Percentiles rank a stretch among this genome's conserved stretches.
phyloP scores from a whole-genome alignment of 176 grass and related monocot species.

The Rhynchospora tenuis region DNA sequence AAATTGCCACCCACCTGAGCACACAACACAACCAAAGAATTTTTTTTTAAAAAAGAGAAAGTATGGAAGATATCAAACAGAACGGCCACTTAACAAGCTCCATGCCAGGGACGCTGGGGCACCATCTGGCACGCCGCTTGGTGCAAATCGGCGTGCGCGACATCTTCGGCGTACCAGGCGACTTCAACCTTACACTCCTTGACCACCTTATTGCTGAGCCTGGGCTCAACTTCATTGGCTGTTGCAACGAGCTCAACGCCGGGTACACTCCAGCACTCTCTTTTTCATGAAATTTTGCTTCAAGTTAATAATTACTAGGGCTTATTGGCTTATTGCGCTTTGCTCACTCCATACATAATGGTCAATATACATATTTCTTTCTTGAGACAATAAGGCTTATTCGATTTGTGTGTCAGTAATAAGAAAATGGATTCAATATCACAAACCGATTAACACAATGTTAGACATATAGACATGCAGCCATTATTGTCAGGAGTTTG shows the following conservation, averaged over 20 bases:
- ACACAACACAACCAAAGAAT: not conserved
- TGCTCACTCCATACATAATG: too few species aligned
- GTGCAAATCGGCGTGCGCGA: constrained; percentile 61
- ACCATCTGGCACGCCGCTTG: constrained; percentile 63
- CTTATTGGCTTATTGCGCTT: not conserved
- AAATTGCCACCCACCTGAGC: too few species aligned
- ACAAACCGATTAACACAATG: too few species aligned
- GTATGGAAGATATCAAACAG: not conserved
- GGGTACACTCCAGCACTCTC: constrained; percentile 32
- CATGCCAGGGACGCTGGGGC: constrained; percentile 35
- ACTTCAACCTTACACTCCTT: constrained; percentile 77
- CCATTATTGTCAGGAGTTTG: too few species aligned
- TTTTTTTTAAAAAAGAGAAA: too few species aligned
- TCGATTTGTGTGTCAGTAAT: too few species aligned
- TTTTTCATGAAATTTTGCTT: not conserved
- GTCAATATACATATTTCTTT: too few species aligned
- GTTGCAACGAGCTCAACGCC: constrained; percentile 95
- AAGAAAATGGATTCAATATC: too few species aligned
- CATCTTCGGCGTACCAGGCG: constrained; percentile 73
- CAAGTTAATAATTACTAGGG: not conserved
- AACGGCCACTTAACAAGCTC: not conserved
- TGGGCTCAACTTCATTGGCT: constrained; percentile 55
- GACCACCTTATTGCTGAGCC: constrained; percentile 73
- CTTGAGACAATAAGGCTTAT: too few species aligned
- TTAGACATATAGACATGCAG: too few species aligned